Evolutionary conservation across 805 yeast species (phyloP).

Genomic region (Babjeviella inositovora): DNA sequence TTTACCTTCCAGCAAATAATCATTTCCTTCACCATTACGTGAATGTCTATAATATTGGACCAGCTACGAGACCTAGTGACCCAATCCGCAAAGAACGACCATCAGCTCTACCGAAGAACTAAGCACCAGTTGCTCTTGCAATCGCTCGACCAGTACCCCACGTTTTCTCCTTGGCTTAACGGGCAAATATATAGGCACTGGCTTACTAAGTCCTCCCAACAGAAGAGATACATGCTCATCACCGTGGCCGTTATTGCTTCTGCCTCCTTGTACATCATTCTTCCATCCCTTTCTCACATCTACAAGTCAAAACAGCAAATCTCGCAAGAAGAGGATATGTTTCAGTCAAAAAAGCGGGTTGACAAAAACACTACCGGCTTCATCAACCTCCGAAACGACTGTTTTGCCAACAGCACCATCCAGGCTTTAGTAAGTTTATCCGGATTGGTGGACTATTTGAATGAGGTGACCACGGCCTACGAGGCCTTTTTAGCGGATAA

Average conservation of each 20-base stretch:
- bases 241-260: not conserved
- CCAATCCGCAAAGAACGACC: too few relatives aligned
- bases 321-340: too few relatives aligned
- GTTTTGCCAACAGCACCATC: conserved; percentile 81
- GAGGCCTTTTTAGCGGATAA: conserved; percentile 9
- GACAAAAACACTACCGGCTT: conserved; percentile 74
- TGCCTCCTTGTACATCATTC: conserved; percentile 3
- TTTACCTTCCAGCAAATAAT: too few relatives aligned
- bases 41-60: too few relatives aligned
- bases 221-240: not conserved
- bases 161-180: too few relatives aligned
- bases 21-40: too few relatives aligned
- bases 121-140: too few relatives aligned
- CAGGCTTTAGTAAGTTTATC: conserved; percentile 65
- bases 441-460: conserved; percentile 39
- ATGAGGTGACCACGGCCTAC: conserved; percentile 12
- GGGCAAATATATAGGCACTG: too few relatives aligned
- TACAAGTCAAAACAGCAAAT: conserved; percentile 1
- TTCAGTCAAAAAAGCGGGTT: conserved; percentile 39
- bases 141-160: too few relatives aligned
- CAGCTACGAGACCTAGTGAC: too few relatives aligned
- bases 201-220: not conserved
- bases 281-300: too few relatives aligned
- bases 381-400: conserved; percentile 70
- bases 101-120: too few relatives aligned